Conservation (phyloP, 2,329 filamentous ascomycete genomes). For the Beauveria asiatica region DNA sequence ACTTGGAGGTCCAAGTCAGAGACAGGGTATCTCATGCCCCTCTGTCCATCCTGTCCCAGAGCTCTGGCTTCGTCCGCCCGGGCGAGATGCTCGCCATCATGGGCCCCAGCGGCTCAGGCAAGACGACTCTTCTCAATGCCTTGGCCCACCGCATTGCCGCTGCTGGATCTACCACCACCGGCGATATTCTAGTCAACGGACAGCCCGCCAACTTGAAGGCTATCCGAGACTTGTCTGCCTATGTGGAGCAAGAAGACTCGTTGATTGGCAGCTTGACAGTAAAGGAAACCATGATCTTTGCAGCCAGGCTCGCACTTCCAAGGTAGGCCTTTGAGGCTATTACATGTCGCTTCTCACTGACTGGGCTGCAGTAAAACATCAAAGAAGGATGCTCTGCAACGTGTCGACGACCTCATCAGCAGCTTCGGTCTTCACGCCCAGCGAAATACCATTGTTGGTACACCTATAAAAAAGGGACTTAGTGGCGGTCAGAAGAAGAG, state of each 20-base stretch:
- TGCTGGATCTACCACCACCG: slow-evolving; percentile 33
- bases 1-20: slow-evolving; percentile 60
- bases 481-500: slow-evolving; percentile 79
- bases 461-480: slow-evolving; percentile 73
- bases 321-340: neutral
- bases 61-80: slow-evolving; percentile 18
- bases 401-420: slow-evolving; percentile 58
- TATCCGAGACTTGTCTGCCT: slow-evolving; percentile 61
- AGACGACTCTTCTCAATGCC: slow-evolving; percentile 76
- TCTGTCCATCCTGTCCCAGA: slow-evolving; percentile 13
- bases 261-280: slow-evolving; percentile 75
- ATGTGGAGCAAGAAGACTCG: slow-evolving; percentile 84
- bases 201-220: slow-evolving; percentile 37
- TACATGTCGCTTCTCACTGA: neutral
- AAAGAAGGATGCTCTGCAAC: slow-evolving; percentile 47
- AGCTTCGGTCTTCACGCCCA: slow-evolving; percentile 67
- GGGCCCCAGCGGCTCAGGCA: slow-evolving; percentile 67
- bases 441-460: slow-evolving; percentile 66
- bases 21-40: slow-evolving; percentile 38
- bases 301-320: slow-evolving; percentile 52
- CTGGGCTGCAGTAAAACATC: slow-evolving; percentile 23
- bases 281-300: slow-evolving; percentile 69
- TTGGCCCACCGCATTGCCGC: slow-evolving; percentile 54
- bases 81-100: slow-evolving; percentile 73
- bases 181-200: slow-evolving; percentile 55